These are phyloP conservation scores for Claviceps arundinis DNA, from an alignment of 2,329 filamentous ascomycete genomes.

Conservation along the genomic window DNA sequence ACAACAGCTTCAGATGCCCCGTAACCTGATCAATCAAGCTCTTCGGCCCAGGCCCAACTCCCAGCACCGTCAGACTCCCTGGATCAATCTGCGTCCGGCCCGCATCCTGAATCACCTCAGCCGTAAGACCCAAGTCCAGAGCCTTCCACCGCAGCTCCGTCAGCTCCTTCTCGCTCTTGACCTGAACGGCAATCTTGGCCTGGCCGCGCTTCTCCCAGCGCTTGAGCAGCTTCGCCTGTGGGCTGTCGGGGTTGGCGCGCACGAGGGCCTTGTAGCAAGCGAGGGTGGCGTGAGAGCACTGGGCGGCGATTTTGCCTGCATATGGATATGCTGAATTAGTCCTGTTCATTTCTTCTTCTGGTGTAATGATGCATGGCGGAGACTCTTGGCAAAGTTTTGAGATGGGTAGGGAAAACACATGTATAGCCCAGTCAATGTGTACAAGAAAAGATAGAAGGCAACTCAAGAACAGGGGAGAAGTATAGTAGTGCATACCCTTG, in stretches of 20 bases:
- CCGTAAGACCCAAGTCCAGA: slow-evolving; percentile 69
- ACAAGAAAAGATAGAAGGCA: background rate
- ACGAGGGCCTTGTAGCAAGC: slow-evolving; percentile 87
- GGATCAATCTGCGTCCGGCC: slow-evolving; percentile 92
- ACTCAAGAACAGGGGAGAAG: slow-evolving; percentile 1
- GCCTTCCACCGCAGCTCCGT: slow-evolving; percentile 63
- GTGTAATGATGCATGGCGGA: background rate
- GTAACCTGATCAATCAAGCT: slow-evolving; percentile 80
- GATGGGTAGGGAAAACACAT: background rate
- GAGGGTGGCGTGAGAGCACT: slow-evolving; percentile 90
- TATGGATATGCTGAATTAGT: background rate
- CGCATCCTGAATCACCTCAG: slow-evolving; percentile 87
- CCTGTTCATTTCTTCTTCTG: too few relatives aligned
- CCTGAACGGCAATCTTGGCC: slow-evolving; percentile 85
- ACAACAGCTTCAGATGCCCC: slow-evolving; percentile 72
- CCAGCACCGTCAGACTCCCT: slow-evolving; percentile 84
- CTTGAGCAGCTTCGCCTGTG: slow-evolving; percentile 51
- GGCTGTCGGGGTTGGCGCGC: slow-evolving; percentile 37
- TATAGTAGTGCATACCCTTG: slow-evolving; percentile 52
- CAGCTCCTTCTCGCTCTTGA: slow-evolving; percentile 75
- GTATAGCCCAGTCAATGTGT: too few relatives aligned
- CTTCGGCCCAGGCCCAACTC: slow-evolving; percentile 69
- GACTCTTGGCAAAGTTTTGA: background rate
- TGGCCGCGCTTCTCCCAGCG: slow-evolving; percentile 82
- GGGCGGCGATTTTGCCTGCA: slow-evolving; percentile 88